Evolutionary conservation across 2,329 filamentous ascomycete species (phyloP), one percentile per base, ranked within the genome.

Genomic region (Phyllosticta ampelicida): DNA sequence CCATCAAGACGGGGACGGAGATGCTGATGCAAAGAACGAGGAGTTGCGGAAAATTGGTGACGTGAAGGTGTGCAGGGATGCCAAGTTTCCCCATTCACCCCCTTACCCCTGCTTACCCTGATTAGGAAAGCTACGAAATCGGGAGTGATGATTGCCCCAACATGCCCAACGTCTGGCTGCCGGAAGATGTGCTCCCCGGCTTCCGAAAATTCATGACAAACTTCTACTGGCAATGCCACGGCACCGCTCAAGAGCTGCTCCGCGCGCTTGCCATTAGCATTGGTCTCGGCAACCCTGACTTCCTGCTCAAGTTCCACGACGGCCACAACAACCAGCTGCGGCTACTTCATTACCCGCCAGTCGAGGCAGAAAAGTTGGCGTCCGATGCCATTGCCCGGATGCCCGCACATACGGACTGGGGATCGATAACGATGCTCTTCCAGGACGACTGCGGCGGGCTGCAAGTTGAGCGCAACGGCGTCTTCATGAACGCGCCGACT

Each of bases 321-420:
- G 77, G 78, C 0, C 73, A 78, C 59, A 78, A 83, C 62, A 82
- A 83, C 61, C 82, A 85, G 61, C 71, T 86, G 9, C 77, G 84
- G 1, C 67, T 86, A 23, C 70, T 85, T 16, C 82, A 86, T 65
- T 86, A 83, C 60, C 78, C 80, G 0, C 70, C 76, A 2, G 70
- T 80, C 4, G 71, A 75, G 23, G 74, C 73, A 5, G 69, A 71
- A 29, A 73, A 71, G 36, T 65, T 81, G 19, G 70, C 73, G 28
- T 74, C 70, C 49, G 71, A 74, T 11, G 63, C 70, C 16, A 71
- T 76, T 44, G 74, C 77, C 9, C 71, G 80, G 10, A 79, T 80
- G 54, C 75, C 77, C 0, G 74, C 77, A 3, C 80, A 83, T 66
- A 79, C 75, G 2, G 80, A 82, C 62, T 82, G 78, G 74, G 56